Conservation (phyloP, 257 asterid species). For the Fraxinus anomala region DNA sequence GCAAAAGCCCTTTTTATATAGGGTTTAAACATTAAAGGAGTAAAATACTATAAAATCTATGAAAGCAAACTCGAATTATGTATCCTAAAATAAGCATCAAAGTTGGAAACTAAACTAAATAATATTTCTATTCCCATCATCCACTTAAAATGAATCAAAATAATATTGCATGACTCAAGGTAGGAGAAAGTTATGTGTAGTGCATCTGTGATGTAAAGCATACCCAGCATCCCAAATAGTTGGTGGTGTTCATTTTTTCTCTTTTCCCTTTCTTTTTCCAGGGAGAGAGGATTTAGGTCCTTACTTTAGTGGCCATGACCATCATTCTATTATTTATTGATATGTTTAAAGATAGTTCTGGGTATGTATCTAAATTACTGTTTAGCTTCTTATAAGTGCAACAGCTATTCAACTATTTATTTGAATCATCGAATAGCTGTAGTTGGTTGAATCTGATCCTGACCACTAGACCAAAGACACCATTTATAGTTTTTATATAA, state of each 20-base stretch:
- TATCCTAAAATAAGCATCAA: too few species aligned
- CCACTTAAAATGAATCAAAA: background rate
- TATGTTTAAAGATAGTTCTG: background rate
- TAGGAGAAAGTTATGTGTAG: background rate
- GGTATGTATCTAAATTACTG: background rate
- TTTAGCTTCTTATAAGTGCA: background rate
- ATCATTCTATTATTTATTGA: background rate
- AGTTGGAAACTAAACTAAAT: too few species aligned
- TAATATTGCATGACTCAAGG: background rate
- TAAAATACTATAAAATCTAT: too few species aligned
- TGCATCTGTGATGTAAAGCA: background rate
- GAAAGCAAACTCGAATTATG: too few species aligned
- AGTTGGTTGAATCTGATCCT: background rate
- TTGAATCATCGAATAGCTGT: background rate
- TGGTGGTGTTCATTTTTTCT: background rate
- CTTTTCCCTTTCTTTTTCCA: background rate
- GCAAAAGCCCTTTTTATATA: too few species aligned
- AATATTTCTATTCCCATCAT: background rate
- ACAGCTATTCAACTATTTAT: background rate
- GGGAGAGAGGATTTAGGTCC: background rate
- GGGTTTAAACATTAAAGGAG: too few species aligned
- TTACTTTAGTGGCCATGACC: background rate
- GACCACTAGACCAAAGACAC: background rate
- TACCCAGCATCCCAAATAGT: background rate
- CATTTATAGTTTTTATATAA: background rate